Evolutionary conservation across 306 rosid genomes (phyloP).

Genomic region (Clitoria ternatea): DNA sequence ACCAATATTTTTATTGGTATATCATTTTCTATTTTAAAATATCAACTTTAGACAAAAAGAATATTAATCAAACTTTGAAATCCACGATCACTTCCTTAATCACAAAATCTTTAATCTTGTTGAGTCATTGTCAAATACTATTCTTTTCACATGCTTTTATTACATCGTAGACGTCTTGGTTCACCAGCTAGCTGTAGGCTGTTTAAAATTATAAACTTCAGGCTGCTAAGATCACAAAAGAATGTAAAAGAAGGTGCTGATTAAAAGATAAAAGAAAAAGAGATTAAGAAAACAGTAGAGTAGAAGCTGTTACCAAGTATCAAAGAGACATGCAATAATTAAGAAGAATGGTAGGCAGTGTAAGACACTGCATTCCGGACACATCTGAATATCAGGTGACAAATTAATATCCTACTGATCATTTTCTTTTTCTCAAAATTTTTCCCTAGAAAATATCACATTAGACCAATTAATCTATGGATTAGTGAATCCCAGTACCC

Average conservation of each 20-base stretch:
- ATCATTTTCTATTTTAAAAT: conserved; percentile 2
- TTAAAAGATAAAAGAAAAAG: conserved; percentile 3
- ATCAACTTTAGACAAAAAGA: not conserved
- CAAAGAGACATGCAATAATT: conserved; percentile 8
- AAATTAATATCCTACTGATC: not conserved
- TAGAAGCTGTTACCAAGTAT: not conserved
- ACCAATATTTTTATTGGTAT: too few relatives aligned
- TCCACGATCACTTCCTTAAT: conserved; percentile 8
- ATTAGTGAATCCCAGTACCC: conserved; percentile 17
- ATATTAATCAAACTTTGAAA: conserved; percentile 21
- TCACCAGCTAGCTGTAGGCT: conserved; percentile 19
- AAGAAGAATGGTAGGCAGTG: conserved; percentile 3
- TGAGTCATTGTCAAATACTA: conserved; percentile 10
- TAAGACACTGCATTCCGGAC: not conserved
- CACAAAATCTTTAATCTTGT: conserved; percentile 25
- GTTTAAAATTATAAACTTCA: conserved; percentile 13
- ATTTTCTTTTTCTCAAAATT: not conserved
- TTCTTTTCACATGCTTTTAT: conserved; percentile 20
- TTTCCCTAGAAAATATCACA: conserved; percentile 3
- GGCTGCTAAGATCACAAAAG: conserved; percentile 8
- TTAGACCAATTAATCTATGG: conserved; percentile 13
- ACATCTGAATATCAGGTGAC: conserved; percentile 13
- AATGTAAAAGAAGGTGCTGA: conserved; percentile 14
- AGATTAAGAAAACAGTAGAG: not conserved
- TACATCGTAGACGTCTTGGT: conserved; percentile 19